These are phyloP conservation scores for Mortierella alpina DNA, from an alignment of 192 early-diverging fungal species.

Conservation along the genomic window DNA sequence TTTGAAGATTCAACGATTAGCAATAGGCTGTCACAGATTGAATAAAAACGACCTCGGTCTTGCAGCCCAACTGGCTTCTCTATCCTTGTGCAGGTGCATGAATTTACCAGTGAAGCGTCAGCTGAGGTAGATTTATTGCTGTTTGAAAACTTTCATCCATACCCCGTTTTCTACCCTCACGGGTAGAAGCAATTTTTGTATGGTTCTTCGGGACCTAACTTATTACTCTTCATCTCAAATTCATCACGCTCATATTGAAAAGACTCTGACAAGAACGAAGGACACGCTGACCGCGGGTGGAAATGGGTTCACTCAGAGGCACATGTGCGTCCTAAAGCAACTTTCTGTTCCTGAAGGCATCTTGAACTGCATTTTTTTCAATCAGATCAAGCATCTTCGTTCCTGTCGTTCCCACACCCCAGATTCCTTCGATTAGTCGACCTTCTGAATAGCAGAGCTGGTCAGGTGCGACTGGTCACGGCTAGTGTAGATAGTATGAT, in stretches of 20 bases:
- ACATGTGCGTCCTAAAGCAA: conserved; percentile 7
- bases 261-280: neutral
- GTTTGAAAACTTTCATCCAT: conserved; percentile 54
- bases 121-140: conserved; percentile 56
- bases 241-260: neutral
- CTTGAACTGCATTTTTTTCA: conserved; percentile 11
- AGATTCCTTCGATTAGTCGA: too few species aligned
- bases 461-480: too few species aligned
- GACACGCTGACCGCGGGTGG: neutral
- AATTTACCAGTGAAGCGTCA: conserved; percentile 55
- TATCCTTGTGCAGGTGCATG: conserved; percentile 55
- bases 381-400: neutral
- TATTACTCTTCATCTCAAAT: conserved; percentile 1
- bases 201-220: conserved; percentile 23
- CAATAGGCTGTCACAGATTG: too few species aligned
- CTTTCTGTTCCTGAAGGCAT: conserved; percentile 25
- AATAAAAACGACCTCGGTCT: neutral
- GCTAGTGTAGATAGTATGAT: too few species aligned
- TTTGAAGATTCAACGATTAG: too few species aligned
- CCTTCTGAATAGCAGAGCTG: too few species aligned
- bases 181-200: conserved; percentile 46
- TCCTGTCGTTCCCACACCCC: neutral
- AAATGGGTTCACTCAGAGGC: too few species aligned
- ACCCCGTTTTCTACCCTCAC: conserved; percentile 38
- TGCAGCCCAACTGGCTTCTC: conserved; percentile 2